These are phyloP conservation scores for Daldinia eschscholtzii DNA, from an alignment of 2,329 filamentous ascomycete species.

Conservation along the genomic window DNA sequence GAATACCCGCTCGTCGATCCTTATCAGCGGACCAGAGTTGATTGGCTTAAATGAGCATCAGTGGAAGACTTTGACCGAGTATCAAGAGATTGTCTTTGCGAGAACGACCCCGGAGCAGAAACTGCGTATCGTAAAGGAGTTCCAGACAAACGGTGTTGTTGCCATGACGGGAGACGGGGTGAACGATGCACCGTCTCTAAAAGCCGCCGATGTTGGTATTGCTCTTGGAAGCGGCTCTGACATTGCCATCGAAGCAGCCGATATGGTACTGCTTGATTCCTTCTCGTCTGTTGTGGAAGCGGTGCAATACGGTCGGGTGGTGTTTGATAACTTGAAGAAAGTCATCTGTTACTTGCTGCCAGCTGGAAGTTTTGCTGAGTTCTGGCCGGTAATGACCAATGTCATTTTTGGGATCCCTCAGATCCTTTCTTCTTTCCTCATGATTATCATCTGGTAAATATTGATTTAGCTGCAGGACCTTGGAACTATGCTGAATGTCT, in stretches of 20 bases:
- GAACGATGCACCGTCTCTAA: conserved; percentile 85
- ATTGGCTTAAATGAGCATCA: conserved; percentile 74
- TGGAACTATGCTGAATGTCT: conserved; percentile 24
- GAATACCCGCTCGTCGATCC: conserved; percentile 63
- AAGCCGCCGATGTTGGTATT: conserved; percentile 85
- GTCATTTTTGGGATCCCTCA: conserved; percentile 80
- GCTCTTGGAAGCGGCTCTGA: conserved; percentile 85
- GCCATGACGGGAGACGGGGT: conserved; percentile 91
- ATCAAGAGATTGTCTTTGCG: conserved; percentile 81
- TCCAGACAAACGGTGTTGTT: conserved; percentile 75
- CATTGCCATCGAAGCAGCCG: conserved; percentile 83
- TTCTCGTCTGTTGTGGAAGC: conserved; percentile 80
- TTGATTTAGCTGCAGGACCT: conserved; percentile 37
- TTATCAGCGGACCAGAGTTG: conserved; percentile 75
- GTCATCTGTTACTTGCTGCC: conserved; percentile 80
- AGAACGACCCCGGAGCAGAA: conserved; percentile 84
- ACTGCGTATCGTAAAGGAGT: conserved; percentile 81
- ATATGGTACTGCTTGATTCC: conserved; percentile 83
- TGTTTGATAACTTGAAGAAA: conserved; percentile 87
- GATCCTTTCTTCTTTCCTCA: conserved; percentile 78
- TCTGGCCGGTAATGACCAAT: conserved; percentile 81
- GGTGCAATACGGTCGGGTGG: conserved; percentile 77
- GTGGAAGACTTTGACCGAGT: conserved; percentile 74
- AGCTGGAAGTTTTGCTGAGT: conserved; percentile 79
- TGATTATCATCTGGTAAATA: conserved; percentile 72